Conservation (phyloP, 164 flowering plant species). For the Vitis rotundifolia region DNA sequence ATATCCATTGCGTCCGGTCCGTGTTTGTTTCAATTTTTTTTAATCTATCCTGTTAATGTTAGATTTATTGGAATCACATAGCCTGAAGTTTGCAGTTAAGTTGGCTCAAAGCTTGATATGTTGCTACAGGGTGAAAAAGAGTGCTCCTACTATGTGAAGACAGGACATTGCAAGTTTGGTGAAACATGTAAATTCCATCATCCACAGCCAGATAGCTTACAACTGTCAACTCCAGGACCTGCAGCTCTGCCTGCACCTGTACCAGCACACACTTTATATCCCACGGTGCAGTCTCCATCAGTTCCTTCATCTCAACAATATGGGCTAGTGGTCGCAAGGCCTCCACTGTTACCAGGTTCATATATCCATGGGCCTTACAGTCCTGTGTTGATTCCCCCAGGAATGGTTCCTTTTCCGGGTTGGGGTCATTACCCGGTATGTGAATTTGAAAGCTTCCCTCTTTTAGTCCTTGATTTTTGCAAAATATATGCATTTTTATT, state of each 20-base stretch:
- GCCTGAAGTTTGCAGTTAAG: not conserved
- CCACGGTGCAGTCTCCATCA: conserved; percentile 58
- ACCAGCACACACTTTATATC: conserved; percentile 45
- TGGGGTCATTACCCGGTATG: conserved; percentile 79
- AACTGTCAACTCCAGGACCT: conserved; percentile 40
- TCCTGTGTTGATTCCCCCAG: conserved; percentile 60
- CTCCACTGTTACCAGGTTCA: conserved; percentile 62
- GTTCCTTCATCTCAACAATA: conserved; percentile 64
- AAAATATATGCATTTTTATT: not conserved
- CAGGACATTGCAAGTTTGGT: conserved; percentile 94
- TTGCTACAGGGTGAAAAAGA: conserved; percentile 83
- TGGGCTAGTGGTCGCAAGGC: conserved; percentile 66
- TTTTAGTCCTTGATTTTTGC: not conserved
- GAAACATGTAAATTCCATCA: conserved; percentile 93
- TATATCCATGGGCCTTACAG: conserved; percentile 81
- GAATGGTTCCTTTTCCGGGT: conserved; percentile 70
- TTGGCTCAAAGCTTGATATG: not conserved
- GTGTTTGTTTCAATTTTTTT: conserved; percentile 19
- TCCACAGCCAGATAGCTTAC: conserved; percentile 59
- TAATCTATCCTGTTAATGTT: no score
- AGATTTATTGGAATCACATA: not conserved
- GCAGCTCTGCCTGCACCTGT: conserved; percentile 31
- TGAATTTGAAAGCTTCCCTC: conserved; percentile 1
- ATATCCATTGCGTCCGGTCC: conserved; percentile 88
- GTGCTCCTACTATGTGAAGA: conserved; percentile 84